phyloP scores from a whole-genome alignment of 768 basidiomycete genomes.

The Trametes elegans region DNA sequence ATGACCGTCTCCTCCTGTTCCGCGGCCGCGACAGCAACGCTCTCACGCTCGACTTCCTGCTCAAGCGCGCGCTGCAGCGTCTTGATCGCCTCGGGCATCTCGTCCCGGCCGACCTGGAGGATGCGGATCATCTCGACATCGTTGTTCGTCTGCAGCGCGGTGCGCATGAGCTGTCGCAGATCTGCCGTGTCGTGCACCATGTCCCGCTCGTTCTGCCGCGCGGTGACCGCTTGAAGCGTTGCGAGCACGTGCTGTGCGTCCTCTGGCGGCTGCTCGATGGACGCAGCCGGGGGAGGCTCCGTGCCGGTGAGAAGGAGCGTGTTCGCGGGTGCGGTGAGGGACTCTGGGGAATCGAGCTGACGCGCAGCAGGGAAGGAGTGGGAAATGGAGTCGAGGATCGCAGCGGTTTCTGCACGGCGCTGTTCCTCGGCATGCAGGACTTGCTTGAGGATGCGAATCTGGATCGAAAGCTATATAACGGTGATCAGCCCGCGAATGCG shows the following conservation, averaged over 20 bases:
- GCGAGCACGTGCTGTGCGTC: conserved; percentile 4
- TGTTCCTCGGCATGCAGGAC: conserved; percentile 42
- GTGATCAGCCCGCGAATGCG: neutral
- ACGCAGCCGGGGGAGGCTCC: neutral
- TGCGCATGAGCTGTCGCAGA: conserved; percentile 56
- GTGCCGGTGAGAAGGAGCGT: conserved; percentile 15
- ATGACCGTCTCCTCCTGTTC: conserved; percentile 13
- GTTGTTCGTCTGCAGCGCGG: conserved; percentile 52
- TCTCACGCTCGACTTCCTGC: conserved; percentile 35
- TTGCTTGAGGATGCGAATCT: conserved; percentile 49
- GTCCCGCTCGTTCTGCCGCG: conserved; percentile 47
- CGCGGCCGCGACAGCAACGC: conserved; percentile 10
- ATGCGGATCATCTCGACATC: conserved; percentile 65
- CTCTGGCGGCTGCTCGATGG: neutral
- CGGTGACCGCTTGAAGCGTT: conserved; percentile 27
- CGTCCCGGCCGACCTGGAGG: conserved; percentile 58
- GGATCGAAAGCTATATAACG: conserved; percentile 41
- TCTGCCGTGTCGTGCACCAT: conserved; percentile 50
- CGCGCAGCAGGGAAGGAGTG: conserved; percentile 13
- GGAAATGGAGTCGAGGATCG: conserved; percentile 34
- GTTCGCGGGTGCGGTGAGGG: conserved; percentile 1
- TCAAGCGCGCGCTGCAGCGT: conserved; percentile 71
- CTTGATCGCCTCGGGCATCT: conserved; percentile 81
- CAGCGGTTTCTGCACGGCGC: conserved; percentile 35
- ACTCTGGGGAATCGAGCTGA: neutral